Base-by-base conservation (phyloP, 169 alveolate genomes). In the Cryptosporidium ryanae region DNA sequence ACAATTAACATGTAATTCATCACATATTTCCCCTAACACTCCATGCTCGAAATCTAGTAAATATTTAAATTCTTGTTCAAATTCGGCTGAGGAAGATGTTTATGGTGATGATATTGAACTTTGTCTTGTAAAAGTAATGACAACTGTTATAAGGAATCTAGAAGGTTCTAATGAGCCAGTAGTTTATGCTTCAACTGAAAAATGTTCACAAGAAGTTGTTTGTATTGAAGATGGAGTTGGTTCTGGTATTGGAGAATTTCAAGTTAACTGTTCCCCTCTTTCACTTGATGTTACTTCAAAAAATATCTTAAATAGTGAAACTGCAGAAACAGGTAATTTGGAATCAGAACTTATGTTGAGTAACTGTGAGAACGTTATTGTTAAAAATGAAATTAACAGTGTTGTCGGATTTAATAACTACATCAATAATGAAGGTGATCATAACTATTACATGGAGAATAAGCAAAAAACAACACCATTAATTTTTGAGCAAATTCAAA, bases 101-200 rank as follows among this genome's bases (percentile, higher is more conserved):
- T 76, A 43, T 59, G 87, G 87, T 2, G 71, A 55, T 25, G 76
- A 76, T 34, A 43, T 38, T 59, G 87, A 76, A 34, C 59, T 59
- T 15, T 17, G 50, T 50, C 87, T 76, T 76, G 87, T 76, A 15
- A 76, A 61, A 8, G 43, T 76, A 38, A 76, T 76, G 87, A 68
- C 83, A 17, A 29, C 83, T 49, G 83, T 68, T 31, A 68, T 68
- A 2, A 64, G 83, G 13, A 68, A 27, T 54, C 83, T 68, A 2
- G 67, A 68, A 13, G 65, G 83, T 21, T 68, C 83, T 65, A 68
- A 68, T 32, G 83, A 68, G 29, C 83, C 83, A 23, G 52, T 65
- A 27, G 38, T 68, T 17, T 68, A 68, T 38, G 49, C 83, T 7
- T 55, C 83, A 29, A 68, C 83, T 17, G 83, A 68, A 13, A 25